phyloP scores from a whole-genome alignment of 1,284 basidiomycete species.

The Cutaneotrichosporon spelunceum region DNA sequence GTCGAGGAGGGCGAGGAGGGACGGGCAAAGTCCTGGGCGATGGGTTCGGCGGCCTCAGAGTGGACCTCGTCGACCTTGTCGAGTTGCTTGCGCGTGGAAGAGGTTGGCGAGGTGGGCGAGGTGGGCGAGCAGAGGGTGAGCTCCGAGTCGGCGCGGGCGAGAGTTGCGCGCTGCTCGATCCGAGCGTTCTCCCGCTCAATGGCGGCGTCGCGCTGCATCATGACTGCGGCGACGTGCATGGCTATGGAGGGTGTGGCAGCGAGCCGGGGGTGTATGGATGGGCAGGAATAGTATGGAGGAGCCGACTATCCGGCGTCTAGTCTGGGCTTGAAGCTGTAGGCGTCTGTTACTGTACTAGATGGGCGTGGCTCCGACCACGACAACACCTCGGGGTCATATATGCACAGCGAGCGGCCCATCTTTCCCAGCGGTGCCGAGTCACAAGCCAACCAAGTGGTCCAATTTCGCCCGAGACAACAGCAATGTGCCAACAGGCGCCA shows the following conservation, averaged over 20 bases:
- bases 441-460: background rate
- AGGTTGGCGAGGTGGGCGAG: background rate
- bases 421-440: background rate
- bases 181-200: background rate
- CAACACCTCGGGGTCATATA: background rate
- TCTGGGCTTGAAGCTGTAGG: too few relatives aligned
- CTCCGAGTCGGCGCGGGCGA: slow-evolving; percentile 2
- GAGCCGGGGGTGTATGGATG: too few relatives aligned
- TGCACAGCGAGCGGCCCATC: background rate
- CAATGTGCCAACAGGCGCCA: slow-evolving; percentile 1
- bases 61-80: background rate
- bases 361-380: too few relatives aligned
- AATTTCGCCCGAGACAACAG: too few relatives aligned
- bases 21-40: background rate
- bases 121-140: background rate
- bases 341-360: too few relatives aligned
- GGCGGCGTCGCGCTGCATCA: slow-evolving; percentile 1
- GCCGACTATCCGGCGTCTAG: too few relatives aligned
- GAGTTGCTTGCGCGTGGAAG: background rate
- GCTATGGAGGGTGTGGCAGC: too few relatives aligned
- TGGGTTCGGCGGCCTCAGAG: background rate
- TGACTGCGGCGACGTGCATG: background rate
- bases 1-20: background rate
- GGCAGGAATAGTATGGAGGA: too few relatives aligned
- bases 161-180: background rate